Evolutionary conservation across 805 yeast species (phyloP), one percentile per base, ranked within the genome.

Genomic region (Sugiyamaella chiloensis): DNA sequence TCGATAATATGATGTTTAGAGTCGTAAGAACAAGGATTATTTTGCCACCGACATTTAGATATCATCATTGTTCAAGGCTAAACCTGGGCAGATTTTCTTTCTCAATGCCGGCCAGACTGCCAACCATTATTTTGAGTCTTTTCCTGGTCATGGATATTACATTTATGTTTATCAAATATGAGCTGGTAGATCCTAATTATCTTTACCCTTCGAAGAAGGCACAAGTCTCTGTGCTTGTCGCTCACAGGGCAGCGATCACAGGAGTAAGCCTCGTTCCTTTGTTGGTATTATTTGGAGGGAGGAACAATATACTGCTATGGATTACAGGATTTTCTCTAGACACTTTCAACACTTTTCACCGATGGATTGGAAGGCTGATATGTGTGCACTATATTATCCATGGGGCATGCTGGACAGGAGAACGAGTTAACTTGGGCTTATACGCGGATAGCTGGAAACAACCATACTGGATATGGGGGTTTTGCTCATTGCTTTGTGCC

Each of bases 261-360:
- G 47, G 42, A 5, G 24, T 35, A n/a, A 20, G 23, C 23, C 42
- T 34, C 7, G 21, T 44, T 4, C 47, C 47, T 2, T 24, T 44
- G 21, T 37, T 60, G 4, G 80, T 82, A 65, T 65, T 75, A 50
- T 91, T 85, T 66, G 81, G 73, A 4, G 83, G 84, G 27, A 71
- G 93, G 56, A 86, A 86, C 62, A 86, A 85, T 59, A 78, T 86
- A 17, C 69, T 85, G 57, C 75, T 76, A 52, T 68, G 67, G 60
- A 46, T 81, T 4, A 75, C 89, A 1, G 87, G 89, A 1, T 72
- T 85, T 69, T 63, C 79, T 0, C 81, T 77, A 54, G 67, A 80
- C 8, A 73, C 83, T 2, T 85, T 85, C 65, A 70, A 79, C 56
- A 66, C 72, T 24, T 78, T 75, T 56, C 95, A 87, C 64, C 46